These are phyloP conservation scores for Furcasterigmium sp. DNA, from an alignment of 2,329 filamentous ascomycete species.

Conservation along the genomic window DNA sequence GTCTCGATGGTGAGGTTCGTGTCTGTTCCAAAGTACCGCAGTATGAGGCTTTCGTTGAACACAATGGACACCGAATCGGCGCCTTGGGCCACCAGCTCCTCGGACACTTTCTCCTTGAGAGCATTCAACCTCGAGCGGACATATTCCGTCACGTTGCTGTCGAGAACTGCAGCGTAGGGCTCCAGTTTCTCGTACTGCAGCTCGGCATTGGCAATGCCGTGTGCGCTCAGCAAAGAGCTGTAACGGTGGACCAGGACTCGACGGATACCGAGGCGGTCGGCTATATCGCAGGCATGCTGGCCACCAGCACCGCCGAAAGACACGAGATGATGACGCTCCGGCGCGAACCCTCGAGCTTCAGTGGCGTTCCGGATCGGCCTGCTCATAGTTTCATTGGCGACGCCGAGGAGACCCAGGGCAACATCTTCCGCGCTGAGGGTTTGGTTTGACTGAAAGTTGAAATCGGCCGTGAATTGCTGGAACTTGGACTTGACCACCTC, in stretches of 20 bases:
- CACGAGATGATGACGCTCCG: conserved; percentile 24
- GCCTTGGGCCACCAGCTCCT: conserved; percentile 33
- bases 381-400: conserved; percentile 73
- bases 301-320: conserved; percentile 67
- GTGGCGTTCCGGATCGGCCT: conserved; percentile 70
- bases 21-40: conserved; percentile 28
- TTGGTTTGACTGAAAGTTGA: conserved; percentile 30
- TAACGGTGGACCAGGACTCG: conserved; percentile 36
- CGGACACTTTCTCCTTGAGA: conserved; percentile 23
- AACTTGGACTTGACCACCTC: conserved; percentile 34
- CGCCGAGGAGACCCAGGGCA: conserved; percentile 68
- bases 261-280: conserved; percentile 30
- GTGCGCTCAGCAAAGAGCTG: conserved; percentile 34
- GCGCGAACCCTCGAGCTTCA: conserved; percentile 45
- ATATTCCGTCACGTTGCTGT: conserved; percentile 2
- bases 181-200: conserved; percentile 29
- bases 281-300: conserved; percentile 44
- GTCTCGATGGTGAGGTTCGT: conserved; percentile 24
- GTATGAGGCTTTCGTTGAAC: conserved; percentile 25
- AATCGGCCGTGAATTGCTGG: conserved; percentile 28
- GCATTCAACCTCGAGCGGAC: conserved; percentile 16
- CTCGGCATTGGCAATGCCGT: conserved; percentile 36
- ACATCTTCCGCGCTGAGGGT: conserved; percentile 26
- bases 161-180: conserved; percentile 20
- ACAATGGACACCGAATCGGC: conserved; percentile 31